These are phyloP conservation scores for Boletus sp. DNA, from an alignment of 1,284 basidiomycete genomes.

Conservation along the genomic window DNA sequence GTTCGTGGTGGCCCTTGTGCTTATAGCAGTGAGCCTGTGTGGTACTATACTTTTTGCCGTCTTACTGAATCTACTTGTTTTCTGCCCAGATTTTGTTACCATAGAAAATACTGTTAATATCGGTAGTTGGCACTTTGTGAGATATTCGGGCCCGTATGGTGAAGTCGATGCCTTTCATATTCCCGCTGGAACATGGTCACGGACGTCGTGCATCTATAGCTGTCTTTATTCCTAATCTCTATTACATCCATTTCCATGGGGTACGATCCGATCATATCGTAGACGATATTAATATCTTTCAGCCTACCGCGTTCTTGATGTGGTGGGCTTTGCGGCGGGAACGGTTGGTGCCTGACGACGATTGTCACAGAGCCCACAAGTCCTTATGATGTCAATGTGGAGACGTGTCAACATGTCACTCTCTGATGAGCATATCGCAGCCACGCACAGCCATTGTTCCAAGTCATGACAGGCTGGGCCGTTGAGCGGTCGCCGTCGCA, in stretches of 20 bases:
- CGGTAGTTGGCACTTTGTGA: not conserved
- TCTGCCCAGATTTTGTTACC: slow-evolving; percentile 25
- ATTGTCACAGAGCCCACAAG: too few species aligned
- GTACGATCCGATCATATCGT: not conserved
- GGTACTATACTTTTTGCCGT: not conserved
- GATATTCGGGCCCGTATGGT: slow-evolving; percentile 6
- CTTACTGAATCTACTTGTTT: slow-evolving; percentile 2
- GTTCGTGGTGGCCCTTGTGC: slow-evolving; percentile 84
- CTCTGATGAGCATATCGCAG: not conserved
- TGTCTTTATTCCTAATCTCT: slow-evolving; percentile 28
- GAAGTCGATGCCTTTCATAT: slow-evolving; percentile 5
- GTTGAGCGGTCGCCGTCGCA: not conserved
- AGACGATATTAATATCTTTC: not conserved
- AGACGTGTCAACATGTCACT: not conserved
- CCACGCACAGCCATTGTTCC: not conserved
- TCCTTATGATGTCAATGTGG: too few species aligned
- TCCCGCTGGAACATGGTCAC: slow-evolving; percentile 9
- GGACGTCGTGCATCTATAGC: slow-evolving; percentile 15
- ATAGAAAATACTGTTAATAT: slow-evolving; percentile 9
- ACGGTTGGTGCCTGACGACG: not conserved
- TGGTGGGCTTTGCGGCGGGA: not conserved
- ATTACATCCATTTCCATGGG: slow-evolving; percentile 6
- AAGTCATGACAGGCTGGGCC: not conserved
- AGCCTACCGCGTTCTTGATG: not conserved
- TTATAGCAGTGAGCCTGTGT: slow-evolving; percentile 70